Conservation (phyloP, 2,329 filamentous ascomycete species). For the Xylaria sp. region DNA sequence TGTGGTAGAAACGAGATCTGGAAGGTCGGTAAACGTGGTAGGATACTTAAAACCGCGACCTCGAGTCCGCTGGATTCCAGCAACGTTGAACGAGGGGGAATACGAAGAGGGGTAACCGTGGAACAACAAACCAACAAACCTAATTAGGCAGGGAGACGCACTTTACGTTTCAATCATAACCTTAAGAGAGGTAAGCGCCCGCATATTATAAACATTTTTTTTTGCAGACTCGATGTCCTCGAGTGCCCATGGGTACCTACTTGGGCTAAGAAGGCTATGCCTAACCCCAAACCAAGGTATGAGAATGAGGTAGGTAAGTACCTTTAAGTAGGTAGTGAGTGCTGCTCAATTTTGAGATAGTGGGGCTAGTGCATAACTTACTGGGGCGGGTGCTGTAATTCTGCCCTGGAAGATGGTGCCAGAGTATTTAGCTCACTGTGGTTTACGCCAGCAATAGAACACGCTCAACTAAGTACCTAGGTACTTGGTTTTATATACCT, state of each 20-base stretch:
- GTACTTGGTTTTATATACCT: not conserved
- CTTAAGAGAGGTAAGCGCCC: not conserved
- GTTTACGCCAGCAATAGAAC: not conserved
- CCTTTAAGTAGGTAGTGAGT: too few relatives aligned
- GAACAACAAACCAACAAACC: not conserved
- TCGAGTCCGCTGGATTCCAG: not conserved
- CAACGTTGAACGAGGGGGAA: conserved; percentile 1
- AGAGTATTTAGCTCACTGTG: not conserved
- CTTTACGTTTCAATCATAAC: not conserved
- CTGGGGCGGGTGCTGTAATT: not conserved
- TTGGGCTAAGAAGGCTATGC: not conserved
- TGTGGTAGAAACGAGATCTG: not conserved
- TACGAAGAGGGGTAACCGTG: conserved; percentile 30
- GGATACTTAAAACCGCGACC: not conserved
- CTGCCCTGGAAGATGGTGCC: not conserved
- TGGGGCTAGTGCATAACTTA: not conserved
- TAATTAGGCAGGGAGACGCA: conserved; percentile 20
- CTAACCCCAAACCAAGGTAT: too few relatives aligned
- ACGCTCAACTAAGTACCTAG: not conserved
- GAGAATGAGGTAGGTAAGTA: too few relatives aligned
- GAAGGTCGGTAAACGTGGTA: not conserved
- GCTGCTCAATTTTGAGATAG: not conserved
- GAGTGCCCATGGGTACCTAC: not conserved
- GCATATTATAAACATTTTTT: not conserved
- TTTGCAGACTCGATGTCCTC: not conserved